Evolutionary conservation across 75 land plant species (phyloP).

Genomic region (Selaginella moellendorffii): DNA sequence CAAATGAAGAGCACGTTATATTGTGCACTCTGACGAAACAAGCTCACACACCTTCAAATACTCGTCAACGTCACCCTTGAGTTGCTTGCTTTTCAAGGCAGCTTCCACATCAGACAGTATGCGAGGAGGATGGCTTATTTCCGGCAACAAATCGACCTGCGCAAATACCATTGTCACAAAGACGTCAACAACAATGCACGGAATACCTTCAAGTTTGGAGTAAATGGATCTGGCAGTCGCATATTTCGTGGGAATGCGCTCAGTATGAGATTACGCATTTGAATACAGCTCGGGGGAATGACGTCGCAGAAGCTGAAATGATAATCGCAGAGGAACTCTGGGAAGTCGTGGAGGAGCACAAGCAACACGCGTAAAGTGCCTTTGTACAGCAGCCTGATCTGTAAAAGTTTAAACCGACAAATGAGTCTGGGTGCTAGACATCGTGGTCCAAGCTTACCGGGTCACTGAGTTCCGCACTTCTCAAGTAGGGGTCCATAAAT

Average conservation of each 20-base stretch:
- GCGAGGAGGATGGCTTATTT: slow-evolving; percentile 69
- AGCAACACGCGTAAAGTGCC: slow-evolving; percentile 84
- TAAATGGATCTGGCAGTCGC: slow-evolving; percentile 97
- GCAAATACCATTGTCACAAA: neutral
- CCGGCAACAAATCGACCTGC: slow-evolving; percentile 87
- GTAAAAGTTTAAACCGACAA: too few species aligned
- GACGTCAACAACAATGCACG: neutral
- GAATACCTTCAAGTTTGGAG: slow-evolving; percentile 85
- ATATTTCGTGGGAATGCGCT: slow-evolving; percentile 98
- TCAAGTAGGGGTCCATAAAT: slow-evolving; percentile 89
- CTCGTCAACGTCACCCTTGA: slow-evolving; percentile 86
- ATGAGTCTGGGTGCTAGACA: too few species aligned
- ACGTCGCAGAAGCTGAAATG: slow-evolving; percentile 99
- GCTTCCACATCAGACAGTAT: slow-evolving; percentile 93
- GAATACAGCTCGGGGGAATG: slow-evolving; percentile 92
- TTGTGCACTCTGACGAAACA: neutral
- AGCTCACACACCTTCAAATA: slow-evolving; percentile 55
- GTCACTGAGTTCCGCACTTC: slow-evolving; percentile 78
- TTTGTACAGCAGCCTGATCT: slow-evolving; percentile 86
- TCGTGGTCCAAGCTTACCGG: too few species aligned
- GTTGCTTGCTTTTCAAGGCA: slow-evolving; percentile 63
- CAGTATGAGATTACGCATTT: slow-evolving; percentile 90
- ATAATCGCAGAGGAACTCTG: slow-evolving; percentile 91
- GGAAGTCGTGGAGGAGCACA: slow-evolving; percentile 90
- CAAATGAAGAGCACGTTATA: neutral